Evolutionary conservation across 352 stramenopile genomes (phyloP).

Genomic region (Globisporangium perplexum): DNA sequence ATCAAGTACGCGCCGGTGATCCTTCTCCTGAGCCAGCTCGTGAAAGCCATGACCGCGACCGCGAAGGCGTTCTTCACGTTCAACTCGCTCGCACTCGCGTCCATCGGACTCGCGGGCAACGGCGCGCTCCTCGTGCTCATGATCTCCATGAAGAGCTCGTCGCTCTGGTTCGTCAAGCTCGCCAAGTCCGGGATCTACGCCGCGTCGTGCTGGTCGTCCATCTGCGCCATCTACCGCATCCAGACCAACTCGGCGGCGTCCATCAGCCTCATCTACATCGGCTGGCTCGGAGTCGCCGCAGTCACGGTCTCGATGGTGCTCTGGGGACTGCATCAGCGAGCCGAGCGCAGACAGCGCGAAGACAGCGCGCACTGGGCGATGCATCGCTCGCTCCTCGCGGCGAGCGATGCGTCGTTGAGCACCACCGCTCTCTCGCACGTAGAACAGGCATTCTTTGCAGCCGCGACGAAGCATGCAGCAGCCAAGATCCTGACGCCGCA

Average conservation of each 20-base stretch:
- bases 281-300: conserved; percentile 41
- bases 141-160: conserved; percentile 33
- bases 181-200: conserved; percentile 53
- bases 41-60: conserved; percentile 38
- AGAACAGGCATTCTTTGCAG: conserved; percentile 6
- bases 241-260: conserved; percentile 15
- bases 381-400: conserved; percentile 11
- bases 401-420: neutral
- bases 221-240: conserved; percentile 38
- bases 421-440: conserved; percentile 2
- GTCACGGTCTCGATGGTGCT: conserved; percentile 17
- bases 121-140: conserved; percentile 28
- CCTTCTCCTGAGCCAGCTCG: conserved; percentile 41
- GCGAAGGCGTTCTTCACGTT: conserved; percentile 46
- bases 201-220: conserved; percentile 45
- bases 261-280: conserved; percentile 53
- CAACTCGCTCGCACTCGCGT: conserved; percentile 25
- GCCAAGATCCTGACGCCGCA: neutral
- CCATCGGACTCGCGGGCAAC: conserved; percentile 33
- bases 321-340: conserved; percentile 12
- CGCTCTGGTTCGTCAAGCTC: conserved; percentile 53
- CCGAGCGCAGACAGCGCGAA: conserved; percentile 13
- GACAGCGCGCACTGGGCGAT: conserved; percentile 15
- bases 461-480: neutral
- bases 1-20: conserved; percentile 58